phyloP scores from a whole-genome alignment of 352 stramenopile species.

The Globisporangium abappressorium region DNA sequence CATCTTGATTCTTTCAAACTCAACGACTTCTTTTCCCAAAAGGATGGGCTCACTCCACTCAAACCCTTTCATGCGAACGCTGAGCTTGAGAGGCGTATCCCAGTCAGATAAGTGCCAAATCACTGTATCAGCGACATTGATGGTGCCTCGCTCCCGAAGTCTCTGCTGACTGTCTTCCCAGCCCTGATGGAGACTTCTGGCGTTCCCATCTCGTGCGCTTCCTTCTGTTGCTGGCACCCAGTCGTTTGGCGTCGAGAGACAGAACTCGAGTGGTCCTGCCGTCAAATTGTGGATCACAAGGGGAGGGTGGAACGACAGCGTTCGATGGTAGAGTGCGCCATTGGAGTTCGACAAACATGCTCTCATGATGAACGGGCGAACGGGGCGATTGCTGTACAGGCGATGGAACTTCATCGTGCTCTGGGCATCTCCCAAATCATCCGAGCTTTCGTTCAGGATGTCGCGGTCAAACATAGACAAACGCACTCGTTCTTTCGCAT shows the following conservation, averaged over 20 bases:
- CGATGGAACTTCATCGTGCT: slow-evolving; percentile 78
- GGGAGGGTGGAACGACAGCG: slow-evolving; percentile 71
- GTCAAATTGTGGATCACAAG: slow-evolving; percentile 82
- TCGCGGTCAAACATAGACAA: slow-evolving; percentile 65
- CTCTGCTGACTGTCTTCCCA: slow-evolving; percentile 80
- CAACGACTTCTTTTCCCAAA: slow-evolving; percentile 44
- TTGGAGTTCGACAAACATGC: slow-evolving; percentile 54
- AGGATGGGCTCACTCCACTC: slow-evolving; percentile 79
- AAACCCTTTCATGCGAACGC: slow-evolving; percentile 81
- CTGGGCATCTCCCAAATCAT: slow-evolving; percentile 33
- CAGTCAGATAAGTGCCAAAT: slow-evolving; percentile 83
- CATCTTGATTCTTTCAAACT: slow-evolving; percentile 69
- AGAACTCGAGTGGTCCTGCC: slow-evolving; percentile 67
- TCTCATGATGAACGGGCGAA: slow-evolving; percentile 81
- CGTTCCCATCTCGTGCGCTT: slow-evolving; percentile 24
- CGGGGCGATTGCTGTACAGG: slow-evolving; percentile 67
- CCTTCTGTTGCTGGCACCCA: slow-evolving; percentile 55
- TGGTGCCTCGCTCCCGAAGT: slow-evolving; percentile 71
- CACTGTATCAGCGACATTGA: slow-evolving; percentile 73
- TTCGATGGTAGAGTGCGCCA: slow-evolving; percentile 65
- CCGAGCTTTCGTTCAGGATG: slow-evolving; percentile 10
- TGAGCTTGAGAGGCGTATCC: slow-evolving; percentile 72
- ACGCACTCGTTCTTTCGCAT: slow-evolving; percentile 72
- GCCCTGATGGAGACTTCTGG: slow-evolving; percentile 39
- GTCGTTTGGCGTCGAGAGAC: slow-evolving; percentile 63